A percentile compares a stretch with the other conserved stretches of the same genome.
Evolutionary conservation across 2,329 filamentous ascomycete species (phyloP).

Genomic region (Ceratocystis albifundus): DNA sequence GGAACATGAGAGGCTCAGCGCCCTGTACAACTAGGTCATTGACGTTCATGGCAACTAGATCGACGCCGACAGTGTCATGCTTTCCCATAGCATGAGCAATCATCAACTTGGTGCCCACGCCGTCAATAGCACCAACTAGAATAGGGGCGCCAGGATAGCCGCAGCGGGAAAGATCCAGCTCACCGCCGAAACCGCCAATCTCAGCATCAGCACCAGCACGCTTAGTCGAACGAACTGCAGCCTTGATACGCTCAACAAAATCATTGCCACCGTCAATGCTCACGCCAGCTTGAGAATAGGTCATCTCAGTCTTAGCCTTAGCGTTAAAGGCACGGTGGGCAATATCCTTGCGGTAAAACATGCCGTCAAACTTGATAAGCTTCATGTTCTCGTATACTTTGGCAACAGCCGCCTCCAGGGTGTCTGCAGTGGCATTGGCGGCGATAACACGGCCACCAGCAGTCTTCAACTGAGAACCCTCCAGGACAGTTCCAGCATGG

Average conservation of each 20-base stretch:
- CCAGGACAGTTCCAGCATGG: constrained; percentile 74
- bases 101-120: constrained; percentile 93
- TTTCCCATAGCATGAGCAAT: constrained; percentile 82
- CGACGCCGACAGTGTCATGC: constrained; percentile 90
- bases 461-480: constrained; percentile 54
- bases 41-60: constrained; percentile 97
- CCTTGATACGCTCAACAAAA: constrained; percentile 85
- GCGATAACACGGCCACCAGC: constrained; percentile 88
- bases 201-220: constrained; percentile 81
- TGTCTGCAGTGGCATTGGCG: constrained; percentile 62
- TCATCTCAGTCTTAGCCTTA: constrained; percentile 43
- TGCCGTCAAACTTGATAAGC: constrained; percentile 67
- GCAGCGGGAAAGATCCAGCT: constrained; percentile 62
- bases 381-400: constrained; percentile 74
- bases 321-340: constrained; percentile 60
- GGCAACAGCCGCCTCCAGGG: constrained; percentile 69
- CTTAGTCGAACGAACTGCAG: constrained; percentile 71
- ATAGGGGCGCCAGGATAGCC: constrained; percentile 52
- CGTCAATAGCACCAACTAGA: constrained; percentile 88
- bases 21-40: constrained; percentile 96
- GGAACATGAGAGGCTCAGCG: constrained; percentile 87
- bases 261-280: constrained; percentile 90
- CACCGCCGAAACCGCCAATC: constrained; percentile 90
- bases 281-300: constrained; percentile 86
- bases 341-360: constrained; percentile 90